Base-by-base conservation (phyloP, 805 yeast species). In the Torulaspora microellipsoides region DNA sequence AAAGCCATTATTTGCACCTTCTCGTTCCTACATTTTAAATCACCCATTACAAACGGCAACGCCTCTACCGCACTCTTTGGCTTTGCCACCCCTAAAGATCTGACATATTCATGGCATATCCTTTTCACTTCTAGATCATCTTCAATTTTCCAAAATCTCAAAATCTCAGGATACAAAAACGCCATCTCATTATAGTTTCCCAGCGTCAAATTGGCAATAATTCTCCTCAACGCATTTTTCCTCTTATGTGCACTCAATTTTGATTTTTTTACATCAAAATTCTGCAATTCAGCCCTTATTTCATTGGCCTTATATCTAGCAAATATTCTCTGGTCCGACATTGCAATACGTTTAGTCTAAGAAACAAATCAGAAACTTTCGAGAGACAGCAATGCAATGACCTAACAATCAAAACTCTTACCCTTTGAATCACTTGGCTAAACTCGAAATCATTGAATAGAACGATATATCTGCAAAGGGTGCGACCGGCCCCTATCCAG, bases 191-290 rank as follows among this genome's bases (percentile, higher is more conserved):
- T 75, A 34, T 51, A 49, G 61, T 86, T 87, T 38, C 89, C 88
- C 65, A 88, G 72, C 5, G 95, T 83, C 64, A 88, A 75, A 63
- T 89, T 90, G 34, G 95, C 91, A 7, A 90, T 72, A 23, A 88
- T 75, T 56, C 84, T 85, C 61, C 81, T 82, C 56, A 91, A 60
- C 1, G 81, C 73, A 9, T 68, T 65, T 53, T 75, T 78, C 36
- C 61, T 60, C 49, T 63, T 69, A n/a, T 64, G 44, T 3, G 54
- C 59, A 17, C 60, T 57, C 2, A 65, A 53, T 40, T 64, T 68
- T 14, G 66, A 54, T 53, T 71, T 72, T 58, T 69, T 73, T 46
- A 67, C 69, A 23, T 68, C 70, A 6, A 58, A 49, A 31, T 51
- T 55, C 27, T 67, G 65, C 11, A 65, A 39, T 45, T 66, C 70